Base-by-base conservation (phyloP, 148 eudicot genomes). In the Silene conica region DNA sequence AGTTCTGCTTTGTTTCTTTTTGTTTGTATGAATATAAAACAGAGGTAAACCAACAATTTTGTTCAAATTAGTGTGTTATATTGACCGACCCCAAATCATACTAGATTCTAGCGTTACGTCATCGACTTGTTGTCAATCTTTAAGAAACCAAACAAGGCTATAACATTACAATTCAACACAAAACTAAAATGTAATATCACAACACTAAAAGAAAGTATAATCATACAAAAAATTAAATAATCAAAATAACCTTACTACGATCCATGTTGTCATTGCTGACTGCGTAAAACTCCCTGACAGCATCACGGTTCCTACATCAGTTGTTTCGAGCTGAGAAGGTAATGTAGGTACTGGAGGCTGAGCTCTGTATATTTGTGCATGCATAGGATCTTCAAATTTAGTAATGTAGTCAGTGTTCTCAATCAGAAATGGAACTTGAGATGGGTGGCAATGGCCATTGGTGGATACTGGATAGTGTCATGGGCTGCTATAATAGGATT, bases 291-390 rank as follows among this genome's bases (percentile, higher is more conserved):
- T 74, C 59, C 87, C 94, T 3, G 90, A 69, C 71, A 86, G 69
- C 71, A 84, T 69, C 5, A 76, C 73, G 15, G 78, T 69, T 25
- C 83, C 73, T 20, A 74, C 82, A 69, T 66, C 87, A 18, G 82
- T 70, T 73, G 80, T 71, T 46, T 87, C 90, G 70, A 78, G 80
- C 73, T 86, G 93, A 67, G 86, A 68, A 48, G 86, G 58, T 73
- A 86, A 55, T 20, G 75, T 50, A 21, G 90, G 90, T 21, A 67
- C 90, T 3, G 95, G 61, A 79, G 98, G 98, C 80, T 89, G 98
- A 79, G 88, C 86, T 82, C 91, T 94, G 67, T 94, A 94, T 83
- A 91, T 89, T 76, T 87, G 91, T 74, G 84, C 85, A 80, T 85
- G 90, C 72, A 86, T 85, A 67, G 88, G 80, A 46, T 91, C 93